Percentiles rank a stretch among this genome's conserved stretches.
Conservation (phyloP, 1,284 basidiomycete species). For the Inonotus hispidus region DNA sequence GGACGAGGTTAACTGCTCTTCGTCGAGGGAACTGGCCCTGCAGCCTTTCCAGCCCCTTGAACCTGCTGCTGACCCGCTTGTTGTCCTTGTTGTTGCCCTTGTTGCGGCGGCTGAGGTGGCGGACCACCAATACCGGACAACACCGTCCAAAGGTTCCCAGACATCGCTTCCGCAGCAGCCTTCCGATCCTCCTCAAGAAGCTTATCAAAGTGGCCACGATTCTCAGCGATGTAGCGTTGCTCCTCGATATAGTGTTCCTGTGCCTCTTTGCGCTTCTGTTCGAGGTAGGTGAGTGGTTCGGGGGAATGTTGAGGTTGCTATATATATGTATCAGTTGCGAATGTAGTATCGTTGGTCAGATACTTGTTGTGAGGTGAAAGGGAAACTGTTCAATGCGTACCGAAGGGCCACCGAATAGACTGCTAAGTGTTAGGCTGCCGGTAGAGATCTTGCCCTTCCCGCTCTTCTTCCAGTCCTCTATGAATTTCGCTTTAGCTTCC, state of each 20-base stretch:
- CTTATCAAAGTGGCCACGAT: conserved; percentile 79
- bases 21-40: not conserved
- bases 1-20: not conserved
- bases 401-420: conserved; percentile 50
- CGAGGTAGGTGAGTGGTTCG: conserved; percentile 80
- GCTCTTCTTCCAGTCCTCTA: conserved; percentile 80
- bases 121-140: conserved; percentile 28
- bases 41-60: not conserved
- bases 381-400: not conserved
- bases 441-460: conserved; percentile 39
- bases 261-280: conserved; percentile 84
- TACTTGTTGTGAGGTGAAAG: conserved; percentile 3
- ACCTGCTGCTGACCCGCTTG: not conserved
- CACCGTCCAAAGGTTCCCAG: conserved; percentile 39
- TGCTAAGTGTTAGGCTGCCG: conserved; percentile 51
- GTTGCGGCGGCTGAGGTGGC: conserved; percentile 16
- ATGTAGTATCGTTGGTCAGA: conserved; percentile 16
- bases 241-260: conserved; percentile 84
- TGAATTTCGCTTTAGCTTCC: conserved; percentile 68
- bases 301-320: conserved; percentile 29
- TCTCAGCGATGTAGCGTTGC: conserved; percentile 79
- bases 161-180: conserved; percentile 61
- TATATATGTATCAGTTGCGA: conserved; percentile 21
- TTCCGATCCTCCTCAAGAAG: conserved; percentile 80
- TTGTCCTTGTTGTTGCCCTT: not conserved